These are phyloP conservation scores for Senna tora DNA, from an alignment of 306 rosid genomes.

Conservation along the genomic window DNA sequence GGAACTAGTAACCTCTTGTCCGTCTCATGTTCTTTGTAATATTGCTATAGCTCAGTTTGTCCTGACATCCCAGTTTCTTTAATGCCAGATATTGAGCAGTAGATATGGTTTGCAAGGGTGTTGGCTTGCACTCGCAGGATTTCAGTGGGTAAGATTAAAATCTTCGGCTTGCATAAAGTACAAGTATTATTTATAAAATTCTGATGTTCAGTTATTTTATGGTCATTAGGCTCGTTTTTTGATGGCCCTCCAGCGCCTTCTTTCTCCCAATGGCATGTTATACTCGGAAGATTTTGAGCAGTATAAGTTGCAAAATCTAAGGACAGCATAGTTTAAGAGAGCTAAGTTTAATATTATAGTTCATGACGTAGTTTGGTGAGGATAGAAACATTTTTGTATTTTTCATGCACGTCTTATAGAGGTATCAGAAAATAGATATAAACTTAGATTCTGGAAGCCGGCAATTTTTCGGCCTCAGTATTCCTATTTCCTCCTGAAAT, in stretches of 20 bases:
- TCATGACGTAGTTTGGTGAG: constrained; percentile 10
- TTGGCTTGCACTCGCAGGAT: constrained; percentile 74
- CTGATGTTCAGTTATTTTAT: constrained; percentile 29
- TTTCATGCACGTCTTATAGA: background rate
- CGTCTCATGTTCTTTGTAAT: constrained; percentile 17
- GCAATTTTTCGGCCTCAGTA: constrained; percentile 13
- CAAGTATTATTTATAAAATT: constrained; percentile 29
- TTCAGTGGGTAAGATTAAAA: constrained; percentile 79
- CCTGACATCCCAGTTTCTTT: constrained; percentile 25
- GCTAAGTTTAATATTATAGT: constrained; percentile 5
- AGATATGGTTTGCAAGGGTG: constrained; percentile 74
- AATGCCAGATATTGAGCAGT: constrained; percentile 60
- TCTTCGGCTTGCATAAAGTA: constrained; percentile 26
- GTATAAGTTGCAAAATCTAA: constrained; percentile 46
- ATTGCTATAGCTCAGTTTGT: constrained; percentile 33
- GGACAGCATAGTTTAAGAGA: constrained; percentile 45
- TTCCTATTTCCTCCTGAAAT: too few relatives aligned
- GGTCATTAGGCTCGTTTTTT: constrained; percentile 55
- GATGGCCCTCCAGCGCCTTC: constrained; percentile 63
- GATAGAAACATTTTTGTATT: constrained; percentile 21
- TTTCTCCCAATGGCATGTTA: constrained; percentile 61
- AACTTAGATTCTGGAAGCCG: background rate
- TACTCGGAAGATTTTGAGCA: constrained; percentile 51
- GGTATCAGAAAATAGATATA: constrained; percentile 11
- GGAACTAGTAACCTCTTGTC: constrained; percentile 39